Conservation (phyloP, 169 alveolate species). For the Toxoplasma gondii region DNA sequence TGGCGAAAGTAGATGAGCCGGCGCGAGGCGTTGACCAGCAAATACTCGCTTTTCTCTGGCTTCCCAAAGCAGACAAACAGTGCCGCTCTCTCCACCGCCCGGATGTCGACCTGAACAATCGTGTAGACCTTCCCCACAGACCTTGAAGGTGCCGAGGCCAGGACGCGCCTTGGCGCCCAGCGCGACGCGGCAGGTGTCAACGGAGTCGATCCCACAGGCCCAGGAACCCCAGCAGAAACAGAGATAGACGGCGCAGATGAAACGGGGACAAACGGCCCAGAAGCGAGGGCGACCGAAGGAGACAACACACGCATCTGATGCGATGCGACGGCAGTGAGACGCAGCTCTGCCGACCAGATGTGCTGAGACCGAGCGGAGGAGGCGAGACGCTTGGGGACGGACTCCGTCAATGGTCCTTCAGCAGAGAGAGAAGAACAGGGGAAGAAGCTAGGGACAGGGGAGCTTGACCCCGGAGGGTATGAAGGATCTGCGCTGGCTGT, state of each 20-base stretch:
- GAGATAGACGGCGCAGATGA: no score
- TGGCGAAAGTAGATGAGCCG: slow-evolving; percentile 58
- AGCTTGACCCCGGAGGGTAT: no score
- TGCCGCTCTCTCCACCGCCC: slow-evolving; percentile 58
- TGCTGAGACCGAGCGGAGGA: not conserved
- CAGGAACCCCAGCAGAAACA: not conserved
- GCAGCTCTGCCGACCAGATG: not conserved
- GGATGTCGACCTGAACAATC: slow-evolving; percentile 51
- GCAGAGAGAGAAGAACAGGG: not conserved
- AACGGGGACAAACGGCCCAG: no score
- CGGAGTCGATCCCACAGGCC: no score
- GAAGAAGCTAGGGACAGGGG: not conserved
- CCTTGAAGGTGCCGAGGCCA: not conserved
- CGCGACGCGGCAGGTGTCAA: not conserved
- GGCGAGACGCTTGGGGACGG: not conserved
- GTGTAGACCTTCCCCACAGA: slow-evolving; percentile 24
- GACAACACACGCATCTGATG: not conserved
- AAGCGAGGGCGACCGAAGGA: not conserved
- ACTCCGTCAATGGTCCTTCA: no score
- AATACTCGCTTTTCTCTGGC: slow-evolving; percentile 42
- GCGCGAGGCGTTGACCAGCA: slow-evolving; percentile 46
- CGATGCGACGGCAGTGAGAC: not conserved
- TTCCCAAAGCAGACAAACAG: slow-evolving; percentile 43
- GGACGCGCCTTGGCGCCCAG: not conserved
- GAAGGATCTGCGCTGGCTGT: no score